A percentile compares a stretch with the other conserved stretches of the same genome.
Evolutionary conservation across 2,329 filamentous ascomycete species (phyloP).

Genomic region (Diaporthe eres): DNA sequence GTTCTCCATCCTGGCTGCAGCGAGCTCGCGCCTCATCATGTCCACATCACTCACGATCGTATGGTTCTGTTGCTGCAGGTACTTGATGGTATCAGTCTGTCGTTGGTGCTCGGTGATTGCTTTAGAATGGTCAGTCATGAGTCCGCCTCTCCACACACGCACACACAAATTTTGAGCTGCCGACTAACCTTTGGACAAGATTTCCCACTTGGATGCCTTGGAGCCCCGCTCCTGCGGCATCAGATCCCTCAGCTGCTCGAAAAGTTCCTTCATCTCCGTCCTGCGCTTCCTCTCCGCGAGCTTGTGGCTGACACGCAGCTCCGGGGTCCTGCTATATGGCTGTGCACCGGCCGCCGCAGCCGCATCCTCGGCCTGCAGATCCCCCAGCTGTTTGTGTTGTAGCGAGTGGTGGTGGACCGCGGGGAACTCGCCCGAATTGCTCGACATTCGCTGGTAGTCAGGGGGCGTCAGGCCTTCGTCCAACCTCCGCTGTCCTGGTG

Average conservation of each 20-base stretch:
- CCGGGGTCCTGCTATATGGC: slow-evolving; percentile 86
- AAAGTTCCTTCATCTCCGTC: slow-evolving; percentile 90
- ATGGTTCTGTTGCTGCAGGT: slow-evolving; percentile 61
- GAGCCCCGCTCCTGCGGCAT: slow-evolving; percentile 86
- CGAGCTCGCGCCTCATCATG: slow-evolving; percentile 64
- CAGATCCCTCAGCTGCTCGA: slow-evolving; percentile 83
- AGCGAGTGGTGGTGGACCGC: slow-evolving; percentile 81
- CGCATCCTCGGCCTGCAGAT: slow-evolving; percentile 73
- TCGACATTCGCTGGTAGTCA: slow-evolving; percentile 64
- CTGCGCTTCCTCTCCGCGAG: slow-evolving; percentile 86
- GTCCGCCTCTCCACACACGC: too few species aligned
- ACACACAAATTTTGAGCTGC: background rate
- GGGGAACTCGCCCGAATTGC: slow-evolving; percentile 68
- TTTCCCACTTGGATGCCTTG: slow-evolving; percentile 93
- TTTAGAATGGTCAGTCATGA: slow-evolving; percentile 48
- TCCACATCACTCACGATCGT: slow-evolving; percentile 60
- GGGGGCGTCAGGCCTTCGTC: slow-evolving; percentile 69
- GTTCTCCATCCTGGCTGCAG: slow-evolving; percentile 62
- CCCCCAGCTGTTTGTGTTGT: slow-evolving; percentile 80
- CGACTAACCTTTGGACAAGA: slow-evolving; percentile 83
- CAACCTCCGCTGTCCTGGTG: slow-evolving; percentile 78
- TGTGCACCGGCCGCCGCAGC: slow-evolving; percentile 70
- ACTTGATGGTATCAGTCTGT: slow-evolving; percentile 64
- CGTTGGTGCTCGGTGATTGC: slow-evolving; percentile 74
- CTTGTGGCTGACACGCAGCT: slow-evolving; percentile 87